phyloP scores from a whole-genome alignment of 148 eudicot species.

The Fagopyrum homotropicum region DNA sequence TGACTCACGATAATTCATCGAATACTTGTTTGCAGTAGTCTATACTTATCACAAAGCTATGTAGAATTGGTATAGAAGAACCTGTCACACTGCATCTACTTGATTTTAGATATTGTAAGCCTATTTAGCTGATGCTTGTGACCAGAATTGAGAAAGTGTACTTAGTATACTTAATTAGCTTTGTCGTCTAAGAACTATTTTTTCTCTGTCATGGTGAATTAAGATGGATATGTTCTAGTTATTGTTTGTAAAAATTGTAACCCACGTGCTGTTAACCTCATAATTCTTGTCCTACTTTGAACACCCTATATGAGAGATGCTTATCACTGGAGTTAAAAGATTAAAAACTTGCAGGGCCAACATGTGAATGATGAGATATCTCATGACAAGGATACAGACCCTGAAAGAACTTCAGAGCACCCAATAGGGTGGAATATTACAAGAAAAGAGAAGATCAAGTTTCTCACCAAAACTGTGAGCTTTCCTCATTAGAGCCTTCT shows the following conservation, averaged over 20 bases:
- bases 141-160: too few relatives aligned
- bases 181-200: too few relatives aligned
- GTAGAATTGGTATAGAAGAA: background rate
- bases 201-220: too few relatives aligned
- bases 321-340: background rate
- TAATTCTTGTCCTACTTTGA: background rate
- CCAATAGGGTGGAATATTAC: constrained; percentile 51
- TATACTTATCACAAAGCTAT: too few relatives aligned
- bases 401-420: background rate
- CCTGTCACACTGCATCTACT: background rate
- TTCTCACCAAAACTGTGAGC: constrained; percentile 51
- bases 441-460: constrained; percentile 47
- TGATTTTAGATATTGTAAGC: too few relatives aligned
- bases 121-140: too few relatives aligned
- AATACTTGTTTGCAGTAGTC: too few relatives aligned
- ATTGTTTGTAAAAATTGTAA: background rate
- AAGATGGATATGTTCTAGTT: background rate
- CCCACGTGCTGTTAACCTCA: background rate
- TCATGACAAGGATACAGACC: background rate
- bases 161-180: too few relatives aligned
- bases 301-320: background rate
- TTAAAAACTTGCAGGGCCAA: constrained; percentile 1
- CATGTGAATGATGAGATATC: background rate
- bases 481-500: background rate
- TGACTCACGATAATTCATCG: too few relatives aligned